Conservation (phyloP, 768 basidiomycete genomes). For the Suillus paluster region DNA sequence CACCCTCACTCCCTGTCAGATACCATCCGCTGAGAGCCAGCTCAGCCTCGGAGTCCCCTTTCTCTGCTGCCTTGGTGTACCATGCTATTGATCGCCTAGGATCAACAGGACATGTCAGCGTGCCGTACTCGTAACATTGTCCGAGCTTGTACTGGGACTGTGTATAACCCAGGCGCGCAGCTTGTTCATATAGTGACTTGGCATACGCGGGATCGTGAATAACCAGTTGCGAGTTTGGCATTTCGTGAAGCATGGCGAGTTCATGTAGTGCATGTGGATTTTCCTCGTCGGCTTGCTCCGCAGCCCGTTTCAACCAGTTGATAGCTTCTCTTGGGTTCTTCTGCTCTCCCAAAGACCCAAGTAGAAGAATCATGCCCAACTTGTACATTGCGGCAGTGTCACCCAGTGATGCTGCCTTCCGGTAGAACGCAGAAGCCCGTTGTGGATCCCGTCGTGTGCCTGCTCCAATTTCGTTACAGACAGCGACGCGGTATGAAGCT, state of each 20-base stretch:
- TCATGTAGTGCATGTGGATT: slow-evolving; percentile 98
- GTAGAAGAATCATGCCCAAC: slow-evolving; percentile 95
- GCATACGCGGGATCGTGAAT: slow-evolving; percentile 83
- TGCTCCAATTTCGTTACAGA: slow-evolving; percentile 98
- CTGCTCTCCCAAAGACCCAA: slow-evolving; percentile 81
- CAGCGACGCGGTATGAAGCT: slow-evolving; percentile 95
- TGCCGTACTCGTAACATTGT: slow-evolving; percentile 93
- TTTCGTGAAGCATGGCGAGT: slow-evolving; percentile 86
- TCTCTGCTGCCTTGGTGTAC: slow-evolving; percentile 98
- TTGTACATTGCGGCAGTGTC: slow-evolving; percentile 99
- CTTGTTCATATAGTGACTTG: slow-evolving; percentile 84
- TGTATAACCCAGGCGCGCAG: slow-evolving; percentile 91
- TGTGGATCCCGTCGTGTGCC: slow-evolving; percentile 89
- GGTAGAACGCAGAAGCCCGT: slow-evolving; percentile 93
- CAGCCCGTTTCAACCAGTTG: slow-evolving; percentile 92
- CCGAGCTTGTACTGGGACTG: slow-evolving; percentile 96
- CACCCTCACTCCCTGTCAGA: slow-evolving; percentile 92
- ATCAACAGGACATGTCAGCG: slow-evolving; percentile 87
- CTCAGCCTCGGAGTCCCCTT: slow-evolving; percentile 94
- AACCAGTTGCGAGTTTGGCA: slow-evolving; percentile 66
- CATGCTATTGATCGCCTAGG: slow-evolving; percentile 94
- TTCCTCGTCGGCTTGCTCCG: slow-evolving; percentile 96
- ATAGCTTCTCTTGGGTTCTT: slow-evolving; percentile 91
- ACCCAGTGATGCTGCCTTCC: slow-evolving; percentile 93
- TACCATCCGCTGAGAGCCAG: slow-evolving; percentile 98